Conservation (phyloP, 768 basidiomycete species). For the Collybiopsis luxurians region DNA sequence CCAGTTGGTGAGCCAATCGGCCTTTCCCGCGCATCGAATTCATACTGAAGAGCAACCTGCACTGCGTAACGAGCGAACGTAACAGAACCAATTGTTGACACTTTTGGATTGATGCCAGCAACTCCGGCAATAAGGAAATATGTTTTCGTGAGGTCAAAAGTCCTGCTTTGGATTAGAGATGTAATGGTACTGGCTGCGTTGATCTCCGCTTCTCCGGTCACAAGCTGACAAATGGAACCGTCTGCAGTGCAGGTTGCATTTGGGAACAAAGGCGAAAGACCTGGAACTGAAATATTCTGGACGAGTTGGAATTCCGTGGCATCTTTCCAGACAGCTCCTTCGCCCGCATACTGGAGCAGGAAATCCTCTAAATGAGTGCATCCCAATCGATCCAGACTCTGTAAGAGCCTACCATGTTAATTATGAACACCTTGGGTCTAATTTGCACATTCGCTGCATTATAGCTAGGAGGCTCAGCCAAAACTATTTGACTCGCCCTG, state of each 20-base stretch:
- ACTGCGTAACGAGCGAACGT: conserved; percentile 30
- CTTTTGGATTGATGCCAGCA: conserved; percentile 30
- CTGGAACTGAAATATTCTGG: conserved; percentile 27
- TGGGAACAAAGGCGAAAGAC: conserved; percentile 32
- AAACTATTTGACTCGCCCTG: too few relatives aligned
- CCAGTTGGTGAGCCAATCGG: conserved; percentile 31
- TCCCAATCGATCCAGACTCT: too few relatives aligned
- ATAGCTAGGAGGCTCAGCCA: too few relatives aligned
- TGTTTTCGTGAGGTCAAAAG: conserved; percentile 30
- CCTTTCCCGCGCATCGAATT: conserved; percentile 34
- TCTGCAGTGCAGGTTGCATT: conserved; percentile 26
- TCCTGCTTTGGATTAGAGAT: conserved; percentile 10
- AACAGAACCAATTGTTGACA: conserved; percentile 29
- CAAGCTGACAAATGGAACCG: conserved; percentile 29
- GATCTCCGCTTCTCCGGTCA: conserved; percentile 2
- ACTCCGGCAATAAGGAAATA: conserved; percentile 37
- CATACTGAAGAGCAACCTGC: conserved; percentile 30
- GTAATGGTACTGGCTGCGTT: background rate
- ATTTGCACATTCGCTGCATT: too few relatives aligned
- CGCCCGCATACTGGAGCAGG: too few relatives aligned
- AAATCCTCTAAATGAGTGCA: too few relatives aligned
- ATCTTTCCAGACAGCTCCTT: too few relatives aligned
- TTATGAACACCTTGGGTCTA: background rate
- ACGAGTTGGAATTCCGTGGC: conserved; percentile 1
- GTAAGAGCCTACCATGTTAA: background rate